These are phyloP conservation scores for Ogataea methanolica DNA, from an alignment of 805 yeast genomes.

Conservation along the genomic window DNA sequence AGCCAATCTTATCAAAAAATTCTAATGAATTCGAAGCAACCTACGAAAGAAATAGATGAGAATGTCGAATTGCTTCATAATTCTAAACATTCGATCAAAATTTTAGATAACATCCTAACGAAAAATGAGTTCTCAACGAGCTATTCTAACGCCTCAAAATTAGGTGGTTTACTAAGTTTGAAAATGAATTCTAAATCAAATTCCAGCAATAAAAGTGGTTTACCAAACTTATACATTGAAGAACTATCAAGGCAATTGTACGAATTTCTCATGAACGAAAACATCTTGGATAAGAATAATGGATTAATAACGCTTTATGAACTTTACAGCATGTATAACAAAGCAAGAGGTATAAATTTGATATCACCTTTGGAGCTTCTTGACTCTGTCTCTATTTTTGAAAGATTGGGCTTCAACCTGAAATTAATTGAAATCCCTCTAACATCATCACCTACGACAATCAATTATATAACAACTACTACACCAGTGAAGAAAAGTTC, in stretches of 20 bases:
- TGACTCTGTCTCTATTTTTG: conserved; percentile 56
- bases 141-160: conserved; percentile 16
- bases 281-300: conserved; percentile 44
- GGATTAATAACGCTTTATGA: conserved; percentile 62
- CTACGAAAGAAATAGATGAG: conserved; percentile 17
- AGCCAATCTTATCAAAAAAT: conserved; percentile 39
- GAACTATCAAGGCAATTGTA: conserved; percentile 78
- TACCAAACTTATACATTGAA: conserved; percentile 33
- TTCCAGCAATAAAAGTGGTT: conserved; percentile 7
- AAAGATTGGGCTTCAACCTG: conserved; percentile 33
- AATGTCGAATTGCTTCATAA: conserved; percentile 23
- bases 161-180: conserved; percentile 16
- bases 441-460: conserved; percentile 23
- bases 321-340: conserved; percentile 57
- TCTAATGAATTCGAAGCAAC: conserved; percentile 12
- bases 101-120: conserved; percentile 25
- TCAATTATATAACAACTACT: conserved; percentile 6
- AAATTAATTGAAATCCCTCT: conserved; percentile 46
- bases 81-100: conserved; percentile 26
- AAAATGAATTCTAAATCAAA: conserved; percentile 8
- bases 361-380: conserved; percentile 66
- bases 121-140: conserved; percentile 24
- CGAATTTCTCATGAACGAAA: conserved; percentile 52
- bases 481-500: no score
- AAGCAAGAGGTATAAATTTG: conserved; percentile 60